A percentile compares a stretch with the other conserved stretches of the same genome.
These are phyloP conservation scores for Prunus mongolica DNA, from an alignment of 306 rosid genomes.

Conservation along the genomic window DNA sequence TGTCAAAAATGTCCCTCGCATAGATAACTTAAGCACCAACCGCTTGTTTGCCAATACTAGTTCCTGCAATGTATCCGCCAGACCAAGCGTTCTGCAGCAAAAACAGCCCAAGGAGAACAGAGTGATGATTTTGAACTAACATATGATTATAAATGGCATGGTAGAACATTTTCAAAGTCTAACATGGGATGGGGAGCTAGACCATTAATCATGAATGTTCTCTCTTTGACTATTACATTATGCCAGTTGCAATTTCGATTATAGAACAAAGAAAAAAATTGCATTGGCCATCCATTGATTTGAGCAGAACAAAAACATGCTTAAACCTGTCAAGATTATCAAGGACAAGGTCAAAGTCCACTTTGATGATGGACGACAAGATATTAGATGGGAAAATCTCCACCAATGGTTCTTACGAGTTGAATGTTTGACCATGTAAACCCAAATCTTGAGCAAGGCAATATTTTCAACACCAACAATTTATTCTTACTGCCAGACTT, in stretches of 20 bases:
- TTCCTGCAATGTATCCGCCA: constrained; percentile 80
- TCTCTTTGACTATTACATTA: no score
- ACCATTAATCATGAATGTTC: neutral
- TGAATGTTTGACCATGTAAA: neutral
- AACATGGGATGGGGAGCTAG: neutral
- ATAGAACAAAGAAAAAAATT: no score
- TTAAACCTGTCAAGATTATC: no score
- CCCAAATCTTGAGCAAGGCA: neutral
- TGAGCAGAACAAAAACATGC: no score
- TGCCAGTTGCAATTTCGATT: no score
- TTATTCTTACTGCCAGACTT: neutral
- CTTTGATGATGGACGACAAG: no score
- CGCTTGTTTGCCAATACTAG: constrained; percentile 59
- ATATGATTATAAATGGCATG: neutral
- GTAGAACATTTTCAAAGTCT: neutral
- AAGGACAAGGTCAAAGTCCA: no score
- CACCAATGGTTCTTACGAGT: neutral
- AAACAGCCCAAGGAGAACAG: neutral
- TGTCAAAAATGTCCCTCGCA: neutral
- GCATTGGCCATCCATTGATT: no score
- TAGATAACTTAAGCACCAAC: constrained; percentile 8
- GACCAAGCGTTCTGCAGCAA: constrained; percentile 83
- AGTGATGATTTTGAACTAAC: neutral
- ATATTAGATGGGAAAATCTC: neutral
- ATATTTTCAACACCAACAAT: constrained; percentile 10